Percentiles rank a stretch among this genome's conserved stretches.
These are phyloP conservation scores for Mycosphaerella sp. DNA, from an alignment of 2,329 filamentous ascomycete genomes.

Conservation along the genomic window DNA sequence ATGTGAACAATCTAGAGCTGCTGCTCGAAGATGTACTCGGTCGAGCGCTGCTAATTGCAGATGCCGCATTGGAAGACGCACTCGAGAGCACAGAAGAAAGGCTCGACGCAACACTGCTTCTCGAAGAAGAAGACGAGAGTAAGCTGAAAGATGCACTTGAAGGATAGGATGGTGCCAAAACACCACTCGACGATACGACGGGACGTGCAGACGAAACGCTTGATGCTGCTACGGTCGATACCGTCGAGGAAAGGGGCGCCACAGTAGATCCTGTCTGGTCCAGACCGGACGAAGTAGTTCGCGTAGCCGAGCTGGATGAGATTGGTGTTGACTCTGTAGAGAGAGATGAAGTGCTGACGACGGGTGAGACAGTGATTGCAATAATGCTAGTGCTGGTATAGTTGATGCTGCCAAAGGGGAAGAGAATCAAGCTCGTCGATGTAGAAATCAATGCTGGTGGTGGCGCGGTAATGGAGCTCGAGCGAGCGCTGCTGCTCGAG, in stretches of 20 bases:
- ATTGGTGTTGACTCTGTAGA: not conserved
- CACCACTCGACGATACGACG: not conserved
- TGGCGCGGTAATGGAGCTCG: not conserved
- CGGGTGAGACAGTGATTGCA: not conserved
- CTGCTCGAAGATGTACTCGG: too few species aligned
- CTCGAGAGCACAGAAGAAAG: constrained; percentile 6
- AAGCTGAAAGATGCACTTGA: not conserved
- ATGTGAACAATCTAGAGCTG: too few species aligned
- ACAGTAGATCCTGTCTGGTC: not conserved
- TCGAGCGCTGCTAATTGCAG: not conserved
- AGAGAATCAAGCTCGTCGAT: not conserved
- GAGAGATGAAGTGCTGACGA: not conserved
- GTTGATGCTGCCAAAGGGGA: constrained; percentile 3
- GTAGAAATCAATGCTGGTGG: not conserved
- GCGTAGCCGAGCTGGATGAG: not conserved
- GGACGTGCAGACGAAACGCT: not conserved
- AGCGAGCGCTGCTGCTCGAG: not conserved
- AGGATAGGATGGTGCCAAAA: not conserved
- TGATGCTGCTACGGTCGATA: not conserved
- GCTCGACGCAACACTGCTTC: not conserved
- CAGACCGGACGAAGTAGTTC: not conserved
- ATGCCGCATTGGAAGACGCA: constrained; percentile 1
- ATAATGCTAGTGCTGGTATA: constrained; percentile 1
- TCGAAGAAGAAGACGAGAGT: not conserved
- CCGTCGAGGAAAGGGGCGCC: constrained; percentile 3